Evolutionary conservation across 1,139 yeast species (phyloP).

Genomic region (Pichia inconspicua): DNA sequence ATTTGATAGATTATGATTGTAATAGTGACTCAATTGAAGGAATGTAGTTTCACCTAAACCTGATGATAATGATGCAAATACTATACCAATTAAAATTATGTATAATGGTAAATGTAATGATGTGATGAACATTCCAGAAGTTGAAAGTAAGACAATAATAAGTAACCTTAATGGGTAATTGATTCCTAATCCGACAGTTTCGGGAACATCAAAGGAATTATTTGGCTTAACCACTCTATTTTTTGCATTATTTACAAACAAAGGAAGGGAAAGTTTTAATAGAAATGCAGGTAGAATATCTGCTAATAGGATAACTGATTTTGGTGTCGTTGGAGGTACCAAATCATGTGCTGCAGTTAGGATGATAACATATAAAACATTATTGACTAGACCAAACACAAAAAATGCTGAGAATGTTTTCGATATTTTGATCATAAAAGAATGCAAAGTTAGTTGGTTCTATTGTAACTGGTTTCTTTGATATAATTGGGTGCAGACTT

Average conservation of each 20-base stretch:
- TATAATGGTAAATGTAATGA: conserved; percentile 34
- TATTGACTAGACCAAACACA: conserved; percentile 80
- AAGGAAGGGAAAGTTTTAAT: conserved; percentile 69
- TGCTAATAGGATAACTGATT: conserved; percentile 76
- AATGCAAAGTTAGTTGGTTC: neutral
- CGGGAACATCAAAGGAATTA: neutral
- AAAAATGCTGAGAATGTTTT: conserved; percentile 50
- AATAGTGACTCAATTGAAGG: conserved; percentile 72
- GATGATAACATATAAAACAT: conserved; percentile 84
- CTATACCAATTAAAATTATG: conserved; percentile 58
- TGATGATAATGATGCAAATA: conserved; percentile 73
- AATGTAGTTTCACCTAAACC: conserved; percentile 91
- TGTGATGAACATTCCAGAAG: conserved; percentile 69
- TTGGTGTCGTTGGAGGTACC: conserved; percentile 78
- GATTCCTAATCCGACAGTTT: conserved; percentile 24
- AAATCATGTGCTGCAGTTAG: conserved; percentile 87
- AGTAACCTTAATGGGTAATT: conserved; percentile 52
- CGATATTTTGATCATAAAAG: conserved; percentile 1
- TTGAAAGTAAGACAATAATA: conserved; percentile 50
- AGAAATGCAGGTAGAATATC: conserved; percentile 79
- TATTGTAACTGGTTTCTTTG: neutral
- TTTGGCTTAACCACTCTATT: neutral
- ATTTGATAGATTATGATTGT: conserved; percentile 27
- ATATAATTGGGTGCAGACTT: too few species aligned
- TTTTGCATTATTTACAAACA: conserved; percentile 48